phyloP scores from a whole-genome alignment of 305 asterid species.

The Solanum chacoense region DNA sequence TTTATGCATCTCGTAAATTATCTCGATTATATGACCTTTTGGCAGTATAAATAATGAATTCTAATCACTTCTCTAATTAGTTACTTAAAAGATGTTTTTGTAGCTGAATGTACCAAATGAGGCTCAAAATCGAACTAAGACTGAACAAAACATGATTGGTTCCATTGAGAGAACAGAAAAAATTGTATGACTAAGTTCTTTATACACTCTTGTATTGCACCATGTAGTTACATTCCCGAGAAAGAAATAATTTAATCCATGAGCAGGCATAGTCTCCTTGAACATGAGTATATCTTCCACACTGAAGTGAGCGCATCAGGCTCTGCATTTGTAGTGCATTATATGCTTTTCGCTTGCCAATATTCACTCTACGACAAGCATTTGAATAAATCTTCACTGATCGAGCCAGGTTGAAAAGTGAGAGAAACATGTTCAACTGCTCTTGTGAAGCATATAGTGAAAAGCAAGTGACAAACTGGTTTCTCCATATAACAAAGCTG shows the following conservation, averaged over 20 bases:
- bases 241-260: neutral
- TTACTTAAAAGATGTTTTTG: neutral
- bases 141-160: neutral
- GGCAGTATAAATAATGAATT: neutral
- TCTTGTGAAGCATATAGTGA: neutral
- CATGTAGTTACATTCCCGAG: neutral
- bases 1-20: neutral
- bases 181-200: neutral
- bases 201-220: neutral
- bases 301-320: neutral
- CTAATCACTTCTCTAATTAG: neutral
- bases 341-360: neutral
- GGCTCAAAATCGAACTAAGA: neutral
- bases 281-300: neutral
- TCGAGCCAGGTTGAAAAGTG: neutral
- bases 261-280: neutral
- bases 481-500: neutral
- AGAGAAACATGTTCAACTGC: neutral
- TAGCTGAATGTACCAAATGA: neutral
- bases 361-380: neutral
- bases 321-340: neutral
- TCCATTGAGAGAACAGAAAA: neutral
- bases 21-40: neutral
- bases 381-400: neutral
- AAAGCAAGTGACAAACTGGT: neutral